Base-by-base conservation (phyloP, 805 yeast genomes). In the Groenewaldozyma salmanticensis region DNA sequence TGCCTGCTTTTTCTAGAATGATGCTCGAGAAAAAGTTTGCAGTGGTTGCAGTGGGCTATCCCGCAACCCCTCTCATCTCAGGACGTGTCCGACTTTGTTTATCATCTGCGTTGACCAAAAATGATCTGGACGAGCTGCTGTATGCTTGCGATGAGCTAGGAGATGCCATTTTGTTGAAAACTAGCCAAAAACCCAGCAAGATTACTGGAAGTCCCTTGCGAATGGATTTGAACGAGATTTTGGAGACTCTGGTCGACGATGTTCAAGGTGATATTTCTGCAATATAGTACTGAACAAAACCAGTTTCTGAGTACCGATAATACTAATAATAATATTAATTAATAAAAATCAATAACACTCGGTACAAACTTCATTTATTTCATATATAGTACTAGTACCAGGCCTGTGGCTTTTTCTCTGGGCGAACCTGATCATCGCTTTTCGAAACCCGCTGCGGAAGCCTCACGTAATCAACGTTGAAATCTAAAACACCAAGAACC, bases 21-120 rank as follows among this genome's bases (percentile, higher is more conserved):
- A 73, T 90, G 71, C 74, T 81, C 52, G 76, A 74, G 49, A 69
- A 76, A 62, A 82, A 82, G 40, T 79, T 92, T 46, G 98, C 98
- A 2, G 88, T 90, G 37, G 99, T 92, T 27, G 80, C 90, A 48
- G 97, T 90, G 34, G 96, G 97, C 29, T 92, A 92, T 59, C 99
- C 99, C 7, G 98, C 98, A 1, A 90, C 97, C 0, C 95, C 95
- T 27, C 71, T 92, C 50, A 78, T 85, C 33, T 76, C 87, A 29
- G 82, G 95, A 4, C 77, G 98, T 65, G 87, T 86, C 21, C 77
- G 99, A 61, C 76, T 92, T 54, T 92, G 99, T 70, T 80, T 92
- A 52, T 81, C 94, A 41, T 68, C 96, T 0, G 82, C 97, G 1
- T 71, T 94, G 53, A 92, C 95, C 24, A 92, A 92, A 64, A 90